These are phyloP conservation scores for Cronartium quercuum DNA, from an alignment of 1,284 basidiomycete genomes.

Conservation along the genomic window DNA sequence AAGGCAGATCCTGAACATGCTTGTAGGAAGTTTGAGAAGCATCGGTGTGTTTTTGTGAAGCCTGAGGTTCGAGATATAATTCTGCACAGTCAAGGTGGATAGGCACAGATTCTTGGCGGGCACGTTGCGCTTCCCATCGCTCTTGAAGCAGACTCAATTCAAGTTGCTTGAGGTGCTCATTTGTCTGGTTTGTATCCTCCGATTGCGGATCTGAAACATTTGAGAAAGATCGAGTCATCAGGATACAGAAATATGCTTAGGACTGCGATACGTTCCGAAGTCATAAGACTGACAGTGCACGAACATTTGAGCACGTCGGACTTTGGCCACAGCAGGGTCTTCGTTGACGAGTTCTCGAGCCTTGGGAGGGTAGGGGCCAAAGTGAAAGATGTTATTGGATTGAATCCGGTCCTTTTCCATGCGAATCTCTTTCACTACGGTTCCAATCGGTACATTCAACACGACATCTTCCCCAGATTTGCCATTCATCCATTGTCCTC, in stretches of 20 bases:
- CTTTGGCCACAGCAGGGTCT: constrained; percentile 58
- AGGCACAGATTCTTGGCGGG: constrained; percentile 37
- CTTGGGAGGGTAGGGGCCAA: constrained; percentile 51
- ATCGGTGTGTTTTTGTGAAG: constrained; percentile 50
- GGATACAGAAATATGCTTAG: background rate
- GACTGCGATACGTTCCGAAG: background rate
- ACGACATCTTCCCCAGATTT: constrained; percentile 64
- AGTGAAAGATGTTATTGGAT: constrained; percentile 56
- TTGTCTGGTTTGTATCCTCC: constrained; percentile 34
- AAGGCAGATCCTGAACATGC: constrained; percentile 46
- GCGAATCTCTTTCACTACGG: constrained; percentile 71
- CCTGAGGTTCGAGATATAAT: constrained; percentile 55
- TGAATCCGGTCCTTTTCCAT: constrained; percentile 59
- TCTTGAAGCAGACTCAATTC: constrained; percentile 37
- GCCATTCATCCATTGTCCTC: constrained; percentile 78
- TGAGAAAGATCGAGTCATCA: background rate
- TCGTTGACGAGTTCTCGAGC: constrained; percentile 54
- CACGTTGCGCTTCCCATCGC: constrained; percentile 40
- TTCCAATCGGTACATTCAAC: constrained; percentile 77
- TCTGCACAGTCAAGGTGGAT: constrained; percentile 41
- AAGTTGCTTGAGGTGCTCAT: constrained; percentile 20
- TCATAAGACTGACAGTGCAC: constrained; percentile 37
- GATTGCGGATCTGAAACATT: constrained; percentile 28
- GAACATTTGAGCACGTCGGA: constrained; percentile 57
- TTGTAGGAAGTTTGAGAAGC: background rate